A percentile compares a stretch with the other conserved stretches of the same genome.
Evolutionary conservation across 164 flowering plant genomes (phyloP).

Genomic region (Aristolochia contorta): DNA sequence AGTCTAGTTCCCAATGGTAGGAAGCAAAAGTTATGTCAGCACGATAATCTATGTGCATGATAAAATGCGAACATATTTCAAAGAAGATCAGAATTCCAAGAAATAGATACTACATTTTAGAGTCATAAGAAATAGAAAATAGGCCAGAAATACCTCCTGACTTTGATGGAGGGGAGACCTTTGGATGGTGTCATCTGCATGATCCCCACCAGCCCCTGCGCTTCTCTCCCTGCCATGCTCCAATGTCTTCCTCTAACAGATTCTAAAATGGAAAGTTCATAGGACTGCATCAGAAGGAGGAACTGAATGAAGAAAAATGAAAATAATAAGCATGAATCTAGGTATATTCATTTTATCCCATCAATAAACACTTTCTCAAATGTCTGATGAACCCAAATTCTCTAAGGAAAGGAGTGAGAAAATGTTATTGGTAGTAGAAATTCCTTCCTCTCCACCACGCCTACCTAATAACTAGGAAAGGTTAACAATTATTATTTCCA

Average conservation of each 20-base stretch:
- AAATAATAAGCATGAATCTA: too few relatives aligned
- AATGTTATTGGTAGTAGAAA: too few relatives aligned
- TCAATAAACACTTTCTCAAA: too few relatives aligned
- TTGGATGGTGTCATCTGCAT: neutral
- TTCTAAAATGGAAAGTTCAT: neutral
- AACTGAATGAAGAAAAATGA: too few relatives aligned
- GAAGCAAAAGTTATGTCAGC: too few relatives aligned
- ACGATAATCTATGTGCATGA: neutral
- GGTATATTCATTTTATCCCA: too few relatives aligned
- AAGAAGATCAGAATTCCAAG: neutral
- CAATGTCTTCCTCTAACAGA: neutral
- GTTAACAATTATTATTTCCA: too few relatives aligned
- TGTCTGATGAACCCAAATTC: too few relatives aligned
- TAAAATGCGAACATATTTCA: neutral
- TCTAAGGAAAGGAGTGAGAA: too few relatives aligned
- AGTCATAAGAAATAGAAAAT: neutral
- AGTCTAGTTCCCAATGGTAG: neutral
- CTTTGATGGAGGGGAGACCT: neutral
- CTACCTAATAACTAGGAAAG: too few relatives aligned
- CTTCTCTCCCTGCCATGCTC: neutral
- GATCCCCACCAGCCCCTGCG: neutral
- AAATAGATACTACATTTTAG: neutral
- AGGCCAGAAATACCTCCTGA: neutral
- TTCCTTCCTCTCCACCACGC: too few relatives aligned
- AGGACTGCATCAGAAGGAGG: neutral